Evolutionary conservation across 805 yeast species (phyloP).

Genomic region (Yarrowia deformans): DNA sequence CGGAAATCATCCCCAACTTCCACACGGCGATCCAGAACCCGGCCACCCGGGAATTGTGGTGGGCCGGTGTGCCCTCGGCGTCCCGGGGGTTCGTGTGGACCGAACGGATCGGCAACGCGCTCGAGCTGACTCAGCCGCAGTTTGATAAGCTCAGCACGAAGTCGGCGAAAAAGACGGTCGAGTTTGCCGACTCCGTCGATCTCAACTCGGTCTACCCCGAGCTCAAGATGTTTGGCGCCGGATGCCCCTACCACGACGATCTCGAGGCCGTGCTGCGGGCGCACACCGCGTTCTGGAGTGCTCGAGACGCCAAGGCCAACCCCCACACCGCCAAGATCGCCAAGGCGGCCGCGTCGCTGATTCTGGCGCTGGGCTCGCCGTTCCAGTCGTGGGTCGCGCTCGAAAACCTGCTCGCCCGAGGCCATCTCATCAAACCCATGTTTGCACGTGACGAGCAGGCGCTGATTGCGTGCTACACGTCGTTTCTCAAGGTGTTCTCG

Average conservation of each 20-base stretch:
- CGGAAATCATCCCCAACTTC: conserved; percentile 53
- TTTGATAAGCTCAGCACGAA: conserved; percentile 55
- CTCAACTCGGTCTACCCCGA: conserved; percentile 55
- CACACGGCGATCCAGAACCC: conserved; percentile 51
- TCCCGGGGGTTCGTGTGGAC: conserved; percentile 62
- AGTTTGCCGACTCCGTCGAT: conserved; percentile 47
- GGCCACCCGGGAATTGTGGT: conserved; percentile 62
- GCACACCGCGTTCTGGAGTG: conserved; percentile 46
- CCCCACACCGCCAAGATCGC: conserved; percentile 53
- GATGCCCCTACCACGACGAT: conserved; percentile 50
- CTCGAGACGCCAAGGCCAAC: conserved; percentile 43
- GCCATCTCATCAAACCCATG: conserved; percentile 50
- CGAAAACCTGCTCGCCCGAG: conserved; percentile 51
- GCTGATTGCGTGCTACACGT: conserved; percentile 53
- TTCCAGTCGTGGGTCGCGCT: conserved; percentile 54
- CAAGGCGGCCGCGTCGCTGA: conserved; percentile 54
- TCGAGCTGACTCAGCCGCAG: conserved; percentile 56
- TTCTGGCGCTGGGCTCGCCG: conserved; percentile 51
- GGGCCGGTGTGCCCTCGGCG: conserved; percentile 63
- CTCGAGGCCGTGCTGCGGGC: conserved; percentile 52
- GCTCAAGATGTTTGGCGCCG: conserved; percentile 51
- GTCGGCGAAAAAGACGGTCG: conserved; percentile 40
- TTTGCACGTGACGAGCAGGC: conserved; percentile 48
- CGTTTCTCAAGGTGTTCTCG: conserved; percentile 59
- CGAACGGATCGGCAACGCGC: conserved; percentile 57